phyloP scores from a whole-genome alignment of 164 flowering plant species.

The Tetrastigma voinierianum region DNA sequence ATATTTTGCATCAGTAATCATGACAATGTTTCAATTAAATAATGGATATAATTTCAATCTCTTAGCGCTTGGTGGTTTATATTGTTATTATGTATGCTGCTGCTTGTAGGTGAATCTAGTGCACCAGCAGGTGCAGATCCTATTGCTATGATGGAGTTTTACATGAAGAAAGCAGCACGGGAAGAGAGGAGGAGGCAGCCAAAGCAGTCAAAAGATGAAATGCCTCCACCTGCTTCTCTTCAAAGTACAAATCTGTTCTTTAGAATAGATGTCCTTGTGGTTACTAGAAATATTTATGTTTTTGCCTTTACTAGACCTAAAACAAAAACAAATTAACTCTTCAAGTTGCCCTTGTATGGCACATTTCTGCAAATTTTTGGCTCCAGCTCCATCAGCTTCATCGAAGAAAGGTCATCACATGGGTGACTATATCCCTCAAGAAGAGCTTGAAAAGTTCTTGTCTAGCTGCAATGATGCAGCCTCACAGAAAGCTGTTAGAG shows the following conservation, averaged over 20 bases:
- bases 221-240: constrained; percentile 98
- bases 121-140: constrained; percentile 64
- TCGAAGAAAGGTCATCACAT: constrained; percentile 87
- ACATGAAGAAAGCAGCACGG: constrained; percentile 94
- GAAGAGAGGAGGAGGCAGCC: constrained; percentile 80
- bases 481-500: constrained; percentile 65
- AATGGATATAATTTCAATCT: neutral
- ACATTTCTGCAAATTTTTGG: neutral
- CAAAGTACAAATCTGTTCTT: constrained; percentile 47
- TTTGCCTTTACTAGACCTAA: neutral
- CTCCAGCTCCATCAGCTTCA: constrained; percentile 35
- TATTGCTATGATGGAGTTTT: constrained; percentile 96
- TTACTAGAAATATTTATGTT: neutral
- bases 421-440: constrained; percentile 97
- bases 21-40: too few relatives aligned
- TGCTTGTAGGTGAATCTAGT: constrained; percentile 41
- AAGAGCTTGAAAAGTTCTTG: constrained; percentile 90
- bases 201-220: constrained; percentile 87
- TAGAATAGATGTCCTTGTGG: neutral
- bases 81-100: neutral
- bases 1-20: too few relatives aligned
- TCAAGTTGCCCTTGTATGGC: neutral
- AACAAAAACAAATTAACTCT: too few relatives aligned
- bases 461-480: constrained; percentile 76
- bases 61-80: neutral